Evolutionary conservation across 1,284 basidiomycete genomes (phyloP).

Genomic region (Microbotryum silenes-acaulis): DNA sequence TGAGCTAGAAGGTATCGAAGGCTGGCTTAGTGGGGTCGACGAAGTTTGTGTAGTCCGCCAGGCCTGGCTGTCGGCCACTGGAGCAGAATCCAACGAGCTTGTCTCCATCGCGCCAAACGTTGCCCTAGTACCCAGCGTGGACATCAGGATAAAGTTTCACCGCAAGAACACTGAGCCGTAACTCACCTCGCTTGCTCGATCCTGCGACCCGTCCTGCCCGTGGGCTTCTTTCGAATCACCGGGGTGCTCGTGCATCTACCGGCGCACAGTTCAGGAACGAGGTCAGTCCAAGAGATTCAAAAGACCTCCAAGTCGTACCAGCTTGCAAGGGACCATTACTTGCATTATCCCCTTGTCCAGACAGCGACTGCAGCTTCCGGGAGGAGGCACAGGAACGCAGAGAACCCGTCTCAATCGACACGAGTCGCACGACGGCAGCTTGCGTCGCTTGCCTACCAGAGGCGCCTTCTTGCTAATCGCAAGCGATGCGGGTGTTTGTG

Average conservation of each 20-base stretch:
- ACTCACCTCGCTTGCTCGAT: conserved; percentile 24
- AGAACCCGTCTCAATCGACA: conserved; percentile 21
- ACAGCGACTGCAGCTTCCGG: conserved; percentile 16
- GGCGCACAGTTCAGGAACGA: neutral
- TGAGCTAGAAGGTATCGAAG: neutral
- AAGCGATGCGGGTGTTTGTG: no score
- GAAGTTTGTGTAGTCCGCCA: conserved; percentile 1
- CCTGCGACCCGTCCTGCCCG: conserved; percentile 13
- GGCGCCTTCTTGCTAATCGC: no score
- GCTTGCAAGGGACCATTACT: neutral
- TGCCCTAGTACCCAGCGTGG: neutral
- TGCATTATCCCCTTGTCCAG: conserved; percentile 23
- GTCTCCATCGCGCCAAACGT: conserved; percentile 23
- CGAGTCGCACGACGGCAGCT: conserved; percentile 12
- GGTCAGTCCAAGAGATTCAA: neutral
- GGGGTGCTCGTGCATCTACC: conserved; percentile 20
- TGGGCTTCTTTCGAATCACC: conserved; percentile 15
- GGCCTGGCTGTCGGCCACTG: conserved; percentile 18
- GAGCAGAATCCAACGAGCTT: conserved; percentile 9
- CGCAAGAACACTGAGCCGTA: neutral
- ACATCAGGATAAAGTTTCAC: no score
- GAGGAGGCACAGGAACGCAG: conserved; percentile 19
- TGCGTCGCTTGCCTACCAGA: neutral
- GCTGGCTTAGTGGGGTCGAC: neutral
- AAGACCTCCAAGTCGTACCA: neutral